Percentiles rank a stretch among this genome's conserved stretches.
phyloP scores from a whole-genome alignment of 495 filamentous ascomycete genomes.

The Pyrenopolyporus hunteri region DNA sequence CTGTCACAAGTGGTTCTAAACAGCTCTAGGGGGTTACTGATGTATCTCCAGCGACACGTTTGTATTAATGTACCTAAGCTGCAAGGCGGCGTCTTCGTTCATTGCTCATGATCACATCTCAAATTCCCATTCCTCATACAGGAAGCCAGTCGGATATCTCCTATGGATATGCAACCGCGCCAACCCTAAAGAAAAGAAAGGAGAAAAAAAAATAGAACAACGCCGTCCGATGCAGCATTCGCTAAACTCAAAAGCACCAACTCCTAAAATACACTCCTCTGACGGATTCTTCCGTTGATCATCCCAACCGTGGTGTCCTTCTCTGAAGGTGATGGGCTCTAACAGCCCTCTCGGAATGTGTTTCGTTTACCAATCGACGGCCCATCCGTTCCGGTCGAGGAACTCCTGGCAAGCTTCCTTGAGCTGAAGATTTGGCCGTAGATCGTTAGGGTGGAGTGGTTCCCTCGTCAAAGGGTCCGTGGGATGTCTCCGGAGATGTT shows the following conservation, averaged over 20 bases:
- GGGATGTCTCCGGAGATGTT: conserved; percentile 76
- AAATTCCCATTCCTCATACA: not conserved
- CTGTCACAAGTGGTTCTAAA: not conserved
- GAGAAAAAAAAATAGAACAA: conserved; percentile 1
- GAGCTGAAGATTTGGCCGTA: conserved; percentile 82
- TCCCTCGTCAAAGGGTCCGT: conserved; percentile 86
- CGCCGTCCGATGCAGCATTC: conserved; percentile 29
- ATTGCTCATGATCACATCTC: conserved; percentile 12
- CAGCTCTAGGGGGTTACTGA: not conserved
- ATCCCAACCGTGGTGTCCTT: not conserved
- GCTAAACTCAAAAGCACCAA: conserved; percentile 1
- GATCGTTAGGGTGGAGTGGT: conserved; percentile 70
- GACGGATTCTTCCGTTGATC: not conserved
- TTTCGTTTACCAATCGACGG: conserved; percentile 76
- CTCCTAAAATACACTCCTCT: not conserved
- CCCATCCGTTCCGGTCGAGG: conserved; percentile 88
- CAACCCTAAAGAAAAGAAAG: not conserved
- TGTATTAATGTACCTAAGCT: not conserved
- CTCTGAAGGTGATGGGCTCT: too few relatives aligned
- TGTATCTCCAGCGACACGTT: not conserved
- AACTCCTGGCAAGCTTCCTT: conserved; percentile 86
- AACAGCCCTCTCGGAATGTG: not conserved
- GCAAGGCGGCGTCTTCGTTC: not conserved
- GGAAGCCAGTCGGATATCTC: conserved; percentile 16
- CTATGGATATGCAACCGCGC: not conserved